A percentile compares a stretch with the other conserved stretches of the same genome.
Conservation (phyloP, 1,284 basidiomycete genomes). For the Laetiporus sulphureus region DNA sequence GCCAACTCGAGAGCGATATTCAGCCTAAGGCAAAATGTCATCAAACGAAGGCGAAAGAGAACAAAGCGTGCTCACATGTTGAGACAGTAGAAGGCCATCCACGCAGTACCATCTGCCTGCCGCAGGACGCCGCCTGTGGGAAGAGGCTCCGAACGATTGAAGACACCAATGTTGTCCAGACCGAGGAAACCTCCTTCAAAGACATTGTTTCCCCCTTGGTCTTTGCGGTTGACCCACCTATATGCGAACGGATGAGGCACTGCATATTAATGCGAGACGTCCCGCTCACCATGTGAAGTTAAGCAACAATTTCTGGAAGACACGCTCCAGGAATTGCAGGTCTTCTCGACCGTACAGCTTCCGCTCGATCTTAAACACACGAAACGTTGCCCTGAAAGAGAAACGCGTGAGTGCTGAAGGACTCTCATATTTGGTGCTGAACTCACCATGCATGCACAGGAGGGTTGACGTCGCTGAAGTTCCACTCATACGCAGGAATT, state of each 20-base stretch:
- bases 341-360: conserved; percentile 92
- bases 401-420: not conserved
- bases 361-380: conserved; percentile 97
- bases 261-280: not conserved
- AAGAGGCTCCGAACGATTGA: conserved; percentile 95
- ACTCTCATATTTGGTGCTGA: conserved; percentile 4
- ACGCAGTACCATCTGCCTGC: conserved; percentile 96
- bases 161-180: conserved; percentile 95
- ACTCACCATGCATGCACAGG: conserved; percentile 91
- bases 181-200: conserved; percentile 99
- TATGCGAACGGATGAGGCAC: not conserved
- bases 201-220: conserved; percentile 89
- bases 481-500: conserved; percentile 99
- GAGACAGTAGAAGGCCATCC: conserved; percentile 98
- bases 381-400: conserved; percentile 79
- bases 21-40: conserved; percentile 46
- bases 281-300: conserved; percentile 87
- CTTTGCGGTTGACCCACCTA: conserved; percentile 98
- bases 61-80: conserved; percentile 66
- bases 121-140: conserved; percentile 90
- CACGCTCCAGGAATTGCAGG: conserved; percentile 88
- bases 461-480: conserved; percentile 95
- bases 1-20: conserved; percentile 96
- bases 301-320: conserved; percentile 95
- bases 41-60: not conserved